phyloP scores from a whole-genome alignment of 2,329 filamentous ascomycete genomes.

The Monosporascus sp. region DNA sequence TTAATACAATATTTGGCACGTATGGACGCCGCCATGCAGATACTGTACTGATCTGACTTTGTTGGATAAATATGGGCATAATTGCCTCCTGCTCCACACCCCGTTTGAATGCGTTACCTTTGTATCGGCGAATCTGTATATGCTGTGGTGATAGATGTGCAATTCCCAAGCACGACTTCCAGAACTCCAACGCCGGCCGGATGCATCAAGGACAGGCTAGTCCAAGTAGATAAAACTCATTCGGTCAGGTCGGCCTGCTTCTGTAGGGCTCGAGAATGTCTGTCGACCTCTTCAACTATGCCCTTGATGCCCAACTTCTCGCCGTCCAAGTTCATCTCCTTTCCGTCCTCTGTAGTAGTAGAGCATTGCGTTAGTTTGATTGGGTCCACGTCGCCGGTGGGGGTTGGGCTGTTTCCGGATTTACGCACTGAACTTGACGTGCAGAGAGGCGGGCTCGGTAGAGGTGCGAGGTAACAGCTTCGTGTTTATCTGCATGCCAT shows the following conservation, averaged over 20 bases:
- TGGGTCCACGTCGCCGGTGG: background rate
- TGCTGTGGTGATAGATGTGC: constrained; percentile 4
- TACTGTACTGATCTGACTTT: background rate
- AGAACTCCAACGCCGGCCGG: background rate
- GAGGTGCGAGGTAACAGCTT: constrained; percentile 67
- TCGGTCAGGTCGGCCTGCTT: constrained; percentile 74
- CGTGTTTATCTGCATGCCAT: constrained; percentile 71
- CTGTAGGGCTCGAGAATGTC: constrained; percentile 77
- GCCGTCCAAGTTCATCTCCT: constrained; percentile 77
- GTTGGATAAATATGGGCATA: background rate
- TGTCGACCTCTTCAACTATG: constrained; percentile 80
- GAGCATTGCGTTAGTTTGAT: constrained; percentile 15
- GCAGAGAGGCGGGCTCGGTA: constrained; percentile 61
- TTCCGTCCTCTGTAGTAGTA: constrained; percentile 70
- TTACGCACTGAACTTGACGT: constrained; percentile 77
- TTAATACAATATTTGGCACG: constrained; percentile 5
- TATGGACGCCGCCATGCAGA: background rate
- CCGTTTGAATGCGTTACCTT: no score
- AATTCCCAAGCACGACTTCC: background rate
- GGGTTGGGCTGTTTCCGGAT: background rate
- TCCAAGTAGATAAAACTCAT: constrained; percentile 1
- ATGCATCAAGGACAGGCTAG: constrained; percentile 6
- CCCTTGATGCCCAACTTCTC: constrained; percentile 79
- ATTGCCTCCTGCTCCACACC: background rate
- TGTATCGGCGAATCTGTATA: background rate